Evolutionary conservation across 2,329 filamentous ascomycete species (phyloP).

Genomic region (Ophiostoma sp.): DNA sequence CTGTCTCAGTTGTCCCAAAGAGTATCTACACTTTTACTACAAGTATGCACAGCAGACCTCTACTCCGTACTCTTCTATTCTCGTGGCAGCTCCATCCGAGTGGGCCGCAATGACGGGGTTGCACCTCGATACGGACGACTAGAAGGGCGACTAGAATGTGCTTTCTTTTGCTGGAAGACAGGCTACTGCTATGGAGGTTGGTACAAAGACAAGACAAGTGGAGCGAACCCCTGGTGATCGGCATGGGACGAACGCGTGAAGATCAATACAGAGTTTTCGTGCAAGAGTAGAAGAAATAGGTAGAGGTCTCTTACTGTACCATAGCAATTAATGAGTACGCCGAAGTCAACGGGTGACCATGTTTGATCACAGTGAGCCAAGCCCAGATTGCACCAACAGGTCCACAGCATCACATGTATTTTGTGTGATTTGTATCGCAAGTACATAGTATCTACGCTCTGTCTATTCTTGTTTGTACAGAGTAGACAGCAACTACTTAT

Average conservation of each 20-base stretch:
- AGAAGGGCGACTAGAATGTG: slow-evolving; percentile 12
- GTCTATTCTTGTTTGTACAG: no score
- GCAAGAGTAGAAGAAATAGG: neutral
- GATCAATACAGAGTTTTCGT: slow-evolving; percentile 10
- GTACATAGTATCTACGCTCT: neutral
- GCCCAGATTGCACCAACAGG: neutral
- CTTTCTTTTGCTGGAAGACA: neutral
- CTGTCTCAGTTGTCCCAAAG: neutral
- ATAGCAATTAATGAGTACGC: neutral
- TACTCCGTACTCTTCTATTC: neutral
- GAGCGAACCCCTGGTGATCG: neutral
- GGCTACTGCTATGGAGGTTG: no score
- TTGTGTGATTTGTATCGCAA: neutral
- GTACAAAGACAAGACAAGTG: neutral
- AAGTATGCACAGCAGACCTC: neutral
- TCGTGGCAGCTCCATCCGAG: slow-evolving; percentile 8
- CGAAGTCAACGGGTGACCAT: no score
- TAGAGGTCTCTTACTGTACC: neutral
- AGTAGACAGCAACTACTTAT: no score
- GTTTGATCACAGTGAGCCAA: neutral
- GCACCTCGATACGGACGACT: slow-evolving; percentile 12
- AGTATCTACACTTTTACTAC: no score
- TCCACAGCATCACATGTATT: neutral
- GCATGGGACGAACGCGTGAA: neutral
- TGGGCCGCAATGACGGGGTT: slow-evolving; percentile 9